Conservation (phyloP, 371 early-diverging fungal species). For the Mucor indicus region DNA sequence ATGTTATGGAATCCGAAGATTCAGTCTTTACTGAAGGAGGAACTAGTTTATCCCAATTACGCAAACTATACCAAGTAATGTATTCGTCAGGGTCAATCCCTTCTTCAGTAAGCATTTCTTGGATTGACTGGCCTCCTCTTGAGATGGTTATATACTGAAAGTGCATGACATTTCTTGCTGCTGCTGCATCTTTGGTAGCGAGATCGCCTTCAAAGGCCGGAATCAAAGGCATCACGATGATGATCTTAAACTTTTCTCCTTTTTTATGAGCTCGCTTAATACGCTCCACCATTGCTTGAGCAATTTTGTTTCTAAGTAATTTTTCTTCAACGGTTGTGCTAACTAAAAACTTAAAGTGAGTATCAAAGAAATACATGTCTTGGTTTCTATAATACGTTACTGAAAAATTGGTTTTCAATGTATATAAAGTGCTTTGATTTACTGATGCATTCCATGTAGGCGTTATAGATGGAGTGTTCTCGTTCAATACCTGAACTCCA, state of each 20-base stretch:
- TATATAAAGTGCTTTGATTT: slow-evolving; percentile 86
- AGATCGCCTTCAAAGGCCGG: slow-evolving; percentile 91
- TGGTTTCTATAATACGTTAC: too few species aligned
- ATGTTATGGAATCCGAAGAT: too few species aligned
- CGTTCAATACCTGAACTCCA: slow-evolving; percentile 70
- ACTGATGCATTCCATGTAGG: slow-evolving; percentile 77
- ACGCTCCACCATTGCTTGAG: slow-evolving; percentile 66
- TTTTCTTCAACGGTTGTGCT: slow-evolving; percentile 30
- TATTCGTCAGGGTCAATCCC: slow-evolving; percentile 79
- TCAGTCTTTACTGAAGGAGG: too few species aligned
- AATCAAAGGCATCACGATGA: slow-evolving; percentile 86
- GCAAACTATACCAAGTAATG: slow-evolving; percentile 75
- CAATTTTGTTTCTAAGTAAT: slow-evolving; percentile 33
- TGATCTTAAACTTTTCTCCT: slow-evolving; percentile 72
- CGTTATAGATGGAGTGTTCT: slow-evolving; percentile 79
- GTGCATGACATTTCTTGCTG: slow-evolving; percentile 74
- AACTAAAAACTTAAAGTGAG: not conserved
- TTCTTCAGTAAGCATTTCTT: slow-evolving; percentile 55
- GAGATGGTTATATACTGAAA: slow-evolving; percentile 82
- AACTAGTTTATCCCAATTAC: slow-evolving; percentile 63
- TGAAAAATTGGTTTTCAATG: slow-evolving; percentile 97
- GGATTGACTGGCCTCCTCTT: slow-evolving; percentile 73
- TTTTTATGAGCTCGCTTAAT: slow-evolving; percentile 71
- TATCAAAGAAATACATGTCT: too few species aligned
- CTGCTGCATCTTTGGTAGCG: slow-evolving; percentile 68